phyloP scores from a whole-genome alignment of 2,329 filamentous ascomycete species.

The Aureobasidium uvarum region DNA sequence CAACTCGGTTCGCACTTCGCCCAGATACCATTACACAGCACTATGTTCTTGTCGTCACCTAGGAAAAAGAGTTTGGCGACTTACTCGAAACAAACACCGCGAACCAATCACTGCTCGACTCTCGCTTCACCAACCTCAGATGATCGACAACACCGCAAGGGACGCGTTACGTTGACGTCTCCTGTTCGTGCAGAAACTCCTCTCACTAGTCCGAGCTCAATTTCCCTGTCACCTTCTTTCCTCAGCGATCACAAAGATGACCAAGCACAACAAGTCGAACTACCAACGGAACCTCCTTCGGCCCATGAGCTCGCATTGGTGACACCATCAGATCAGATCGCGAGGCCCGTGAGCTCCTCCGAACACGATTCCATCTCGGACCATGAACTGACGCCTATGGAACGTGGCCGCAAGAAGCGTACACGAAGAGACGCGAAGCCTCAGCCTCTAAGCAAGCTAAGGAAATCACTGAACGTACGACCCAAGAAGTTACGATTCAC shows the following conservation, averaged over 20 bases:
- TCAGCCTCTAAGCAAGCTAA: neutral
- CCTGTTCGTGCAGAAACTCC: neutral
- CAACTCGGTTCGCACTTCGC: neutral
- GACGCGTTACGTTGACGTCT: conserved; percentile 16
- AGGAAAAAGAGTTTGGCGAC: conserved; percentile 1
- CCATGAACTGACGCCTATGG: neutral
- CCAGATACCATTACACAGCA: neutral
- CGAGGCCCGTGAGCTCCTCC: conserved; percentile 12
- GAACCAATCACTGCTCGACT: neutral
- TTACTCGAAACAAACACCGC: conserved; percentile 1
- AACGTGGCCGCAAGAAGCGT: neutral
- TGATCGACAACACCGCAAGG: neutral
- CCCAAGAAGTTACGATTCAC: neutral
- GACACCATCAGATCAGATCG: neutral
- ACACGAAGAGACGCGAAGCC: neutral
- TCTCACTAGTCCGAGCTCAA: neutral
- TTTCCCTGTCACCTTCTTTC: neutral
- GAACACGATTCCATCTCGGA: conserved; percentile 16
- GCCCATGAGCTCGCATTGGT: neutral
- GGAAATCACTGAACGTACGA: neutral
- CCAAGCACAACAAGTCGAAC: neutral
- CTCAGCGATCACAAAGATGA: neutral
- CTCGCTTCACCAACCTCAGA: neutral
- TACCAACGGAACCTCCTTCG: no score
- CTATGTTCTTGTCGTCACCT: neutral